Base-by-base conservation (phyloP, 345 rosid species). In the Turnera subulata region DNA sequence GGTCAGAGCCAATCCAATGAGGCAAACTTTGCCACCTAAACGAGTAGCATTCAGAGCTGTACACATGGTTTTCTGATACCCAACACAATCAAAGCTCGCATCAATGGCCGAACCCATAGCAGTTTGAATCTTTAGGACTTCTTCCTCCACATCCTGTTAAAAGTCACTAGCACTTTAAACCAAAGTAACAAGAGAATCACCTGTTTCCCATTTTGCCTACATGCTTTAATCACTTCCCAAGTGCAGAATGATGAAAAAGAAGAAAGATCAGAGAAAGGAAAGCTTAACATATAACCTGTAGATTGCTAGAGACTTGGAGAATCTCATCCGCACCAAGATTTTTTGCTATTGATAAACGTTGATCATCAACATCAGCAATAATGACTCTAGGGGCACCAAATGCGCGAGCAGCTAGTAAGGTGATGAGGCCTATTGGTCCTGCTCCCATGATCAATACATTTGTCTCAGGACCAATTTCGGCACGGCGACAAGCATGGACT, bases 21-120 rank as follows among this genome's bases (percentile, higher is more conserved):
- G 94, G 74, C 99, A 93, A 46, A 89, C 97, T 76, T 81, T 93
- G 63, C 99, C 97, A 0, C 97, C 99, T n/a, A 94, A 52, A 50
- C 76, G 48, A 20, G 96, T 84, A 15, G 89, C 92, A 48, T 67
- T 68, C 63, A 89, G 64, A 25, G 99, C 90, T 0, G 97, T 89
- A 5, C 85, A 70, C 94, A 85, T 93, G 17, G 99, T 89, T 75
- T 89, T 93, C 78, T 75, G 63, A 66, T 82, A 87, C 23, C 99
- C 97, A 6, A 78, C 99, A 68, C 99, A 93, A 50, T 93, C 95
- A 26, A 93, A 89, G 63, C 79, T 87, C 59, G 85, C 94, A 57
- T 87, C 82, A 1, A 93, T 63, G 55, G 73, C 63, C 25, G 80
- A 56, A 2, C 85, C 92, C 85, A 87, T 82, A 26, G 82, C 76